phyloP scores from a whole-genome alignment of 2,329 filamentous ascomycete genomes.

The Alternaria atra region DNA sequence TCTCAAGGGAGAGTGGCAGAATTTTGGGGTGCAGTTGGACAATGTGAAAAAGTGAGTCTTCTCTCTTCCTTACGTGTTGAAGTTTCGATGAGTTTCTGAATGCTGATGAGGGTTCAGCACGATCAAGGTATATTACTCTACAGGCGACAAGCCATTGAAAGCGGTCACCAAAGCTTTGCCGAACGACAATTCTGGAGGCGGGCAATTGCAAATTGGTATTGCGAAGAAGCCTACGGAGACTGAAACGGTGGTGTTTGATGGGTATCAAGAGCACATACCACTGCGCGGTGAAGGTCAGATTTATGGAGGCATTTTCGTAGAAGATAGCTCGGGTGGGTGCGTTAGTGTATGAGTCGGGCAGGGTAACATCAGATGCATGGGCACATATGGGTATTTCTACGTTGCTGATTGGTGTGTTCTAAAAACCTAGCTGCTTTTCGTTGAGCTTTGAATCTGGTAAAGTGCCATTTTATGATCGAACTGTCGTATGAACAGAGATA shows the following conservation, averaged over 20 bases:
- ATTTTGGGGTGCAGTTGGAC: constrained; percentile 38
- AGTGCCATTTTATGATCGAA: no score
- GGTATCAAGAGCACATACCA: constrained; percentile 35
- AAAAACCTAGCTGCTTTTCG: not conserved
- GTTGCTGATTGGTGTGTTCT: not conserved
- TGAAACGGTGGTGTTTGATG: constrained; percentile 36
- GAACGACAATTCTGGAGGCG: constrained; percentile 37
- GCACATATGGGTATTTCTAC: not conserved
- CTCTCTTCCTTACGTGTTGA: not conserved
- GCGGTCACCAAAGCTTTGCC: constrained; percentile 23
- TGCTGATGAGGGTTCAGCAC: constrained; percentile 29
- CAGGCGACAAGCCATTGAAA: constrained; percentile 20
- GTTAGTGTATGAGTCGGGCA: constrained; percentile 23
- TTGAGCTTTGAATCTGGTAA: not conserved
- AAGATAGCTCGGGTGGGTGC: constrained; percentile 34
- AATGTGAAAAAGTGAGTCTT: constrained; percentile 30
- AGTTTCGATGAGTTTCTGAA: not conserved
- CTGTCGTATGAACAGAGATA: no score
- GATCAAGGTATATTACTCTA: constrained; percentile 36
- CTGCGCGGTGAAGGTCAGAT: constrained; percentile 34
- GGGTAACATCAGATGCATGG: not conserved
- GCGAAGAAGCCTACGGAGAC: constrained; percentile 44
- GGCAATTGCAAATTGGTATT: constrained; percentile 40
- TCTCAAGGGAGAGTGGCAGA: constrained; percentile 30
- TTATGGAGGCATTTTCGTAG: constrained; percentile 46